A percentile compares a stretch with the other conserved stretches of the same genome.
Conservation (phyloP, 2,329 filamentous ascomycete genomes). For the Albifimbria verrucaria region DNA sequence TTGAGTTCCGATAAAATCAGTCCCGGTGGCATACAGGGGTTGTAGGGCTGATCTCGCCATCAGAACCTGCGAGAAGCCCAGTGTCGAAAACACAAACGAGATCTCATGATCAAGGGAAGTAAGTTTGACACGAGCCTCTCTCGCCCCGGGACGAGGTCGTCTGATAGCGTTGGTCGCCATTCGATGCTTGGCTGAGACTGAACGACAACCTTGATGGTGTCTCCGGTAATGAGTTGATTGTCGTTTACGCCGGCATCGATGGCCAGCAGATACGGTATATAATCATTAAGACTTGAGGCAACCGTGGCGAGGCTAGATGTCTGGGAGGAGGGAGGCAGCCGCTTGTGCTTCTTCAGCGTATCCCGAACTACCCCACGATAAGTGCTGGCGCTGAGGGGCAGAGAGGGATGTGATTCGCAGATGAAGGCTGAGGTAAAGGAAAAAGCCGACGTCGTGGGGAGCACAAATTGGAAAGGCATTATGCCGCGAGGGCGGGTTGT, state of each 20-base stretch:
- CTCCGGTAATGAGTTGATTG: slow-evolving; percentile 37
- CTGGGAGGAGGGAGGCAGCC: slow-evolving; percentile 70
- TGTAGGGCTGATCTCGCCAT: slow-evolving; percentile 71
- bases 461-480: slow-evolving; percentile 87
- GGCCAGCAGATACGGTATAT: slow-evolving; percentile 80
- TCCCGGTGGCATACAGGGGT: slow-evolving; percentile 65
- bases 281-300: slow-evolving; percentile 66
- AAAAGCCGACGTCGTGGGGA: slow-evolving; percentile 87
- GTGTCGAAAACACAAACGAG: slow-evolving; percentile 71
- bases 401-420: slow-evolving; percentile 82
- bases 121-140: slow-evolving; percentile 65
- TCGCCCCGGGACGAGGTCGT: slow-evolving; percentile 59
- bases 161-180: slow-evolving; percentile 81
- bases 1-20: slow-evolving; percentile 58
- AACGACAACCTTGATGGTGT: slow-evolving; percentile 66
- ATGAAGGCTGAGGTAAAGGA: slow-evolving; percentile 74
- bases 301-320: slow-evolving; percentile 67
- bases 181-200: slow-evolving; percentile 61
- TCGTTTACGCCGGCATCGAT: slow-evolving; percentile 69
- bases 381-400: slow-evolving; percentile 78
- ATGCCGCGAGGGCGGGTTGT: slow-evolving; percentile 13
- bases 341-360: slow-evolving; percentile 84
- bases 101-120: slow-evolving; percentile 79
- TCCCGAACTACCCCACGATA: slow-evolving; percentile 80
- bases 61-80: slow-evolving; percentile 71